Evolutionary conservation across 441 rosid species (phyloP), one percentile per base, ranked within the genome.

Genomic region (Arabidopsis lyrata): DNA sequence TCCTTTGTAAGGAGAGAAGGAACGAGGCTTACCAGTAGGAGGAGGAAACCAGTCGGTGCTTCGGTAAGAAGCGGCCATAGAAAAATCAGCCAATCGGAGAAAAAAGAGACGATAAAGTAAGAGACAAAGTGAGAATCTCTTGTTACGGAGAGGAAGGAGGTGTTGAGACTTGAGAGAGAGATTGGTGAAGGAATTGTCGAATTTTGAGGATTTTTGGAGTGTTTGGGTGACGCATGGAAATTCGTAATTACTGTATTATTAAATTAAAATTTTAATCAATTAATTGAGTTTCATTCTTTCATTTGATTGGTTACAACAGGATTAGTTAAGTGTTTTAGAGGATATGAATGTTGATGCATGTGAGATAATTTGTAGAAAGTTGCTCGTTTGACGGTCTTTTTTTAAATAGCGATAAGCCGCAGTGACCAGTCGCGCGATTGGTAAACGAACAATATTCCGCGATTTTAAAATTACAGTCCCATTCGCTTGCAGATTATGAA

Each of bases 41-140:
- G 78, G 68, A 22, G 78, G 68, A 22, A 18, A 42, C 44, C 0
- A 68, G 49, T 52, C 55, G 52, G 69, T 42, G 74, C 34, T 60
- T 42, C 11, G 74, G 58, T 61, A 53, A 68, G 74, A 75, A 68
- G 74, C 78, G 48, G 74, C 68, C 69, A 68, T 68, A 6, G 73
- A 59, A 5, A 59, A 15, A 18, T 2, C 34, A 64, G 68, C 12
- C 32, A 66, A 74, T 73, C 65, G 22, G 59, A 65, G 58, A 12
- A 31, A 15, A 29, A 59, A 29, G 68, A 66, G 35, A 36, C 15
- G 20, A 53, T 3, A 1, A 32, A 32, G 16, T 34, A 32, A 34
- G 57, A 54, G 38, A 32, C 29, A 53, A 53, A 15, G 50, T 3
- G 48, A 42, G 48, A 66, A 48, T 27, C 6, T 65, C 44, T 45